Evolutionary conservation across 2,329 filamentous ascomycete genomes (phyloP).

Genomic region (Fonsecaea monophora): DNA sequence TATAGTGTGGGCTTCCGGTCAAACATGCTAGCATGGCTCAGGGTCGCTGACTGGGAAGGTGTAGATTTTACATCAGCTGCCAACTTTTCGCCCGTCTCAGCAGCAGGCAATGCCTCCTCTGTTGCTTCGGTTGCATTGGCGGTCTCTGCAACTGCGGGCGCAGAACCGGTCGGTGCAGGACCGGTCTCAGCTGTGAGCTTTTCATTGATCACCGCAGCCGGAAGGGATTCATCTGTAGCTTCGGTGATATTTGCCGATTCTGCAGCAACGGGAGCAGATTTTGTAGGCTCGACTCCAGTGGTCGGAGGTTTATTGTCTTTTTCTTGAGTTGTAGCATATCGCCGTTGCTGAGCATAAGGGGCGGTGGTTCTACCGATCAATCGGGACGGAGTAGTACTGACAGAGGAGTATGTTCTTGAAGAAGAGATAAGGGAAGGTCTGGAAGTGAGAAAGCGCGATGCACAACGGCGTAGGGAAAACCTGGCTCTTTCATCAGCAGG

Average conservation of each 20-base stretch:
- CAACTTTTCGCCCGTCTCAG: conserved; percentile 29
- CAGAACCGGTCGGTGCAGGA: conserved; percentile 34
- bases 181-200: conserved; percentile 21
- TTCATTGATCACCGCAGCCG: conserved; percentile 31
- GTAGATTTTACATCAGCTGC: conserved; percentile 10
- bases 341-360: conserved; percentile 54
- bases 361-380: conserved; percentile 50
- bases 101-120: conserved; percentile 28
- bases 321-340: conserved; percentile 54
- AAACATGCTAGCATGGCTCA: conserved; percentile 17
- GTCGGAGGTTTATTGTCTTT: conserved; percentile 39
- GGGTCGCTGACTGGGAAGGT: neutral
- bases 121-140: conserved; percentile 33
- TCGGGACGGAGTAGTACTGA: conserved; percentile 46
- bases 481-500: conserved; percentile 46
- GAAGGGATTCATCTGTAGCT: conserved; percentile 30
- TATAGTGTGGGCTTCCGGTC: conserved; percentile 62
- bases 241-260: conserved; percentile 34
- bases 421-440: conserved; percentile 54
- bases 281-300: conserved; percentile 37
- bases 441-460: conserved; percentile 60
- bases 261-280: conserved; percentile 36
- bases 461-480: conserved; percentile 65
- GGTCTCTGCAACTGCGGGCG: conserved; percentile 31
- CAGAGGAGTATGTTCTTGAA: conserved; percentile 49